Evolutionary conservation across 169 alveolate genomes (phyloP), one percentile per base, ranked within the genome.

Genomic region (Eimeria acervulina): DNA sequence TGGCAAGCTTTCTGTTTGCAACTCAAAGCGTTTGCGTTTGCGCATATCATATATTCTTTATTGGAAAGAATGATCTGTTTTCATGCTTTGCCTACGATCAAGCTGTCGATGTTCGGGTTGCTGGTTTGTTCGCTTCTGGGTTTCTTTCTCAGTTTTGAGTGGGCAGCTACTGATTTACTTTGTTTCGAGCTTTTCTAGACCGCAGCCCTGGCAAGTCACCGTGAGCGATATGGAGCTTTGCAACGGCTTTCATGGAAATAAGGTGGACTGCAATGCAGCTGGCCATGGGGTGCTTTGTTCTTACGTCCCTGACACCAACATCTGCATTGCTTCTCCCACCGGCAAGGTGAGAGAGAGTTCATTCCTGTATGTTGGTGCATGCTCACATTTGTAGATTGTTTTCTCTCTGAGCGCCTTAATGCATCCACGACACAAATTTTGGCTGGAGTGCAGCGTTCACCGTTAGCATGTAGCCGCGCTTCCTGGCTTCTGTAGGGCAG

Each of bases 321-420:
- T 92, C 87, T 92, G 95, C 70, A 92, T 92, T 68, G 95, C 95
- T 26, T 92, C 95, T 17, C 95, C 95, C 8, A 92, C 95, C 5
- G 95, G 95, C 59, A 92, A 92, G 92, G 95, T 92, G 72, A 52
- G 95, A 26, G 40, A 76, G 15, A 23, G n/a, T n/a, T 21, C 12
- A 31, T 38, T 72, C 42, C 40, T 38, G 52, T 72, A 15, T 19
- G 6, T 26, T 13, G 83, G 13, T 72, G 68, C 68, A 59, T 59
- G 26, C n/a, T n/a, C 40, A n/a, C 40, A 36, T 23, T 70, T 70
- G 44, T 70, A 13, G 81, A 68, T 59, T 59, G n/a, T 59, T 21
- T 21, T 59, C 26, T 21, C 19, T 59, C 68, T 59, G 68, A 7
- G 68, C 3, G 70, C 4, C 72, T 81, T 15, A 4, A 4, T 38